Evolutionary conservation across 495 filamentous ascomycete genomes (phyloP).

Genomic region (Aspergillus funiculosus): DNA sequence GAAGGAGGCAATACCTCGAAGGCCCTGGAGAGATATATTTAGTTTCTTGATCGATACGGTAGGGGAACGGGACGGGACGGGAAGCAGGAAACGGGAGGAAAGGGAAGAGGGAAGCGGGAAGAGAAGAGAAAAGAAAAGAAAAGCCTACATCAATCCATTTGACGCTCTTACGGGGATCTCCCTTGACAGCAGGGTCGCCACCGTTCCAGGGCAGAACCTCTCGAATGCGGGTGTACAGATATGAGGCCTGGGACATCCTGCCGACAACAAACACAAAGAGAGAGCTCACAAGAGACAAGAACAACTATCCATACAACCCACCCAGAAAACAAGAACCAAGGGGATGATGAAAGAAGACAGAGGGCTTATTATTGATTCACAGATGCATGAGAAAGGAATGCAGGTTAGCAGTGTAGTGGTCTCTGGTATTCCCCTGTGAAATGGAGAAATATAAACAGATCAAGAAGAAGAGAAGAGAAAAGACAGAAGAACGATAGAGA

Average conservation of each 20-base stretch:
- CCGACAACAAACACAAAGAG: conserved; percentile 19
- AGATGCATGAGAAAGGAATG: too few species aligned
- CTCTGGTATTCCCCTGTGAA: too few species aligned
- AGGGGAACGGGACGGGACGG: too few species aligned
- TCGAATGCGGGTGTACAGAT: conserved; percentile 29
- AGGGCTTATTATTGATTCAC: too few species aligned
- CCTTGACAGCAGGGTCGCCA: conserved; percentile 28
- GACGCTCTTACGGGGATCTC: conserved; percentile 49
- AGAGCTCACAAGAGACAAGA: background rate
- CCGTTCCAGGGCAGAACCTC: conserved; percentile 32
- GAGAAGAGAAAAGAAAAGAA: background rate
- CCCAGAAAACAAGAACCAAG: background rate
- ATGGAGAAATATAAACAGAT: too few species aligned
- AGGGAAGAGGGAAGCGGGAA: too few species aligned
- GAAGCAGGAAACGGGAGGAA: too few species aligned
- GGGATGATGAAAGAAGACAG: too few species aligned
- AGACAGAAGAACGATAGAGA: too few species aligned
- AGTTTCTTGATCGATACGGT: background rate
- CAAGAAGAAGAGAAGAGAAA: too few species aligned
- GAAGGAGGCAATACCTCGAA: conserved; percentile 59
- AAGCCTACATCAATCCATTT: conserved; percentile 64
- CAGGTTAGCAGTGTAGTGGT: too few species aligned
- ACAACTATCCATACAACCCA: background rate
- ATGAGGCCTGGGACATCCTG: conserved; percentile 20
- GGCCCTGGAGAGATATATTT: conserved; percentile 45